Percentiles rank a stretch among this genome's conserved stretches.
Conservation (phyloP, 352 stramenopile genomes). For the Globisporangium ultimum region DNA sequence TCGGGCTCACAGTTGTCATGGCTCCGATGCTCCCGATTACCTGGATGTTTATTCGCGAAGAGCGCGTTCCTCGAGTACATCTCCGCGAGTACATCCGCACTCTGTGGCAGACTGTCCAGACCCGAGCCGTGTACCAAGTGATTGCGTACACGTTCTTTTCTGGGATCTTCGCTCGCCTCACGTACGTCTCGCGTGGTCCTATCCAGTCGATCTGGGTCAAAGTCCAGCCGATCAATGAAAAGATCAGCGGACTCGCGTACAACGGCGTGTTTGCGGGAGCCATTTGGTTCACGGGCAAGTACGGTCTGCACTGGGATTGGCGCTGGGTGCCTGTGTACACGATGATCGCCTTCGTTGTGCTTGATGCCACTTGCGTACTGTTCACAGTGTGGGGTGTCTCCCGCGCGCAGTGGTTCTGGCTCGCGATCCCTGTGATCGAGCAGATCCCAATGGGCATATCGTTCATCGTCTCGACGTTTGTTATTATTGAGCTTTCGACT, state of each 20-base stretch:
- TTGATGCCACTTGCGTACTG: no score
- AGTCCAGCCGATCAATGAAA: conserved; percentile 34
- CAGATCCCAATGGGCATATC: no score
- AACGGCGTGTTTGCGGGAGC: conserved; percentile 17
- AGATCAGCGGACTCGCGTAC: conserved; percentile 27
- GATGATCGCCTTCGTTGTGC: no score
- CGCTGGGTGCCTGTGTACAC: no score
- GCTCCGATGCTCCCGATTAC: conserved; percentile 16
- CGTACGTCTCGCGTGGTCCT: conserved; percentile 15
- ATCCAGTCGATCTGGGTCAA: conserved; percentile 40
- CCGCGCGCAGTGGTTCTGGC: no score
- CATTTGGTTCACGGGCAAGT: conserved; percentile 46
- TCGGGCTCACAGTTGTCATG: conserved; percentile 3
- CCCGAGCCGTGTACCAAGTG: conserved; percentile 22
- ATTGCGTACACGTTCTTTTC: conserved; percentile 22
- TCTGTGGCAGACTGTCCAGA: conserved; percentile 11
- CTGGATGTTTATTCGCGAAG: conserved; percentile 20
- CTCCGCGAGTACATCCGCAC: conserved; percentile 5
- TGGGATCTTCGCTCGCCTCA: conserved; percentile 10
- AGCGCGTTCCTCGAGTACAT: conserved; percentile 3
- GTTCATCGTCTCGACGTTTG: no score
- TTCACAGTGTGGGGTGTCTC: no score
- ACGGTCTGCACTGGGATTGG: conserved; percentile 1
- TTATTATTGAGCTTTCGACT: no score
- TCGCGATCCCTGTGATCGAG: no score